These are phyloP conservation scores for Trichoderma breve DNA, from an alignment of 2,329 filamentous ascomycete species.

Conservation along the genomic window DNA sequence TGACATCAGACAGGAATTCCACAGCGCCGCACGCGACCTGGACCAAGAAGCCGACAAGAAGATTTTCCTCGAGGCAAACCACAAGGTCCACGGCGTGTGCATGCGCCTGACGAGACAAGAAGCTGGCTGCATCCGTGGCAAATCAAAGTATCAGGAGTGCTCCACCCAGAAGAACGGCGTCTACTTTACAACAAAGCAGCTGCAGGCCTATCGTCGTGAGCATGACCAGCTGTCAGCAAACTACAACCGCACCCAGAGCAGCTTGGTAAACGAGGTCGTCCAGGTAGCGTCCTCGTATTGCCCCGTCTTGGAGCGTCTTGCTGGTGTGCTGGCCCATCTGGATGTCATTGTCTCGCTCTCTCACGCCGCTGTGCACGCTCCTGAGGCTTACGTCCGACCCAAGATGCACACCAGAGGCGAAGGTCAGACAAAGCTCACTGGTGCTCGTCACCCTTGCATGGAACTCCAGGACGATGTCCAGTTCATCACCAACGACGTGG, in stretches of 20 bases:
- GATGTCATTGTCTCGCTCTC: conserved; percentile 95
- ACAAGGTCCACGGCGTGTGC: conserved; percentile 94
- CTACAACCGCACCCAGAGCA: conserved; percentile 91
- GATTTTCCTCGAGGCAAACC: conserved; percentile 86
- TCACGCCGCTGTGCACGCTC: conserved; percentile 89
- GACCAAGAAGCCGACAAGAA: conserved; percentile 97
- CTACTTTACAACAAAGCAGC: conserved; percentile 86
- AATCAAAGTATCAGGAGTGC: conserved; percentile 85
- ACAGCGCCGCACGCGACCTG: conserved; percentile 73
- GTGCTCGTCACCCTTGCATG: conserved; percentile 94
- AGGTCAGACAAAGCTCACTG: conserved; percentile 84
- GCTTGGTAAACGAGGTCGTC: conserved; percentile 89
- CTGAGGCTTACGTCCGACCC: conserved; percentile 85
- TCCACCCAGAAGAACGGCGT: conserved; percentile 99
- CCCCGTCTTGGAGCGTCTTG: conserved; percentile 85
- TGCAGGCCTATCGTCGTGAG: conserved; percentile 80
- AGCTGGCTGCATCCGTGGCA: conserved; percentile 89
- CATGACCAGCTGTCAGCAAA: conserved; percentile 92
- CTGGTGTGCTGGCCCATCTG: conserved; percentile 83
- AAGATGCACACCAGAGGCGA: conserved; percentile 86
- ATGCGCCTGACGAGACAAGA: conserved; percentile 90
- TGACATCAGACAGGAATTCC: conserved; percentile 82
- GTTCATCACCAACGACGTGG: conserved; percentile 97
- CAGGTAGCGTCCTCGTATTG: conserved; percentile 91
- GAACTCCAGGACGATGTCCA: conserved; percentile 98